Percentiles rank a stretch among this genome's conserved stretches.
phyloP scores from a whole-genome alignment of 2,329 filamentous ascomycete species.

The Oidium heveae region DNA sequence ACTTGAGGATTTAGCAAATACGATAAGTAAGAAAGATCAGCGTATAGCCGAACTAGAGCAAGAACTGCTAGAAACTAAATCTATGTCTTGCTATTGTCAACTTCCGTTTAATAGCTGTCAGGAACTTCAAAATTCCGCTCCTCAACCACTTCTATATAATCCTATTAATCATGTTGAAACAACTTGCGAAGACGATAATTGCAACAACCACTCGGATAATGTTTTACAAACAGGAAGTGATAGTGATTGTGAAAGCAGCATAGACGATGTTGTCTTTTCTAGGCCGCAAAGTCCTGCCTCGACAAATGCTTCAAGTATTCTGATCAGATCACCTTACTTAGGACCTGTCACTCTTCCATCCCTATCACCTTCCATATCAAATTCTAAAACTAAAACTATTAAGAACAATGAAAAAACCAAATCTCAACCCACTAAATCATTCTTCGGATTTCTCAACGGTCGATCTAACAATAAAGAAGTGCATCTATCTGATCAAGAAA shows the following conservation, averaged over 20 bases:
- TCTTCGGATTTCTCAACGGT: neutral
- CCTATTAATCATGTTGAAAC: neutral
- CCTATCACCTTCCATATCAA: neutral
- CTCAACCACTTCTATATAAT: neutral
- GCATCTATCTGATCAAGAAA: slow-evolving; percentile 4
- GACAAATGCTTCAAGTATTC: slow-evolving; percentile 6
- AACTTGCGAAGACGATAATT: too few species aligned
- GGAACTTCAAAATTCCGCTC: neutral
- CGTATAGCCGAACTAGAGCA: slow-evolving; percentile 23
- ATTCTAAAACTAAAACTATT: neutral
- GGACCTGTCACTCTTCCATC: neutral
- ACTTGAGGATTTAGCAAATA: slow-evolving; percentile 30
- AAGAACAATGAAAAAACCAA: too few species aligned
- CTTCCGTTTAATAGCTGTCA: neutral
- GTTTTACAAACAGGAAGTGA: slow-evolving; percentile 9
- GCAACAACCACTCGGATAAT: neutral
- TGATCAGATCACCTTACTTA: neutral
- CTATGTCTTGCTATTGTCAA: slow-evolving; percentile 6
- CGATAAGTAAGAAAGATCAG: slow-evolving; percentile 27
- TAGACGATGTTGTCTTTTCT: slow-evolving; percentile 32
- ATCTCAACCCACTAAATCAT: neutral
- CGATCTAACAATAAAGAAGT: neutral
- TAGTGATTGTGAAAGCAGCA: slow-evolving; percentile 25
- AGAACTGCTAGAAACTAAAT: slow-evolving; percentile 20
- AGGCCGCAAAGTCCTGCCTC: slow-evolving; percentile 30